Evolutionary conservation across 2,329 filamentous ascomycete genomes (phyloP).

Genomic region (Ceratocystiopsis sp.): DNA sequence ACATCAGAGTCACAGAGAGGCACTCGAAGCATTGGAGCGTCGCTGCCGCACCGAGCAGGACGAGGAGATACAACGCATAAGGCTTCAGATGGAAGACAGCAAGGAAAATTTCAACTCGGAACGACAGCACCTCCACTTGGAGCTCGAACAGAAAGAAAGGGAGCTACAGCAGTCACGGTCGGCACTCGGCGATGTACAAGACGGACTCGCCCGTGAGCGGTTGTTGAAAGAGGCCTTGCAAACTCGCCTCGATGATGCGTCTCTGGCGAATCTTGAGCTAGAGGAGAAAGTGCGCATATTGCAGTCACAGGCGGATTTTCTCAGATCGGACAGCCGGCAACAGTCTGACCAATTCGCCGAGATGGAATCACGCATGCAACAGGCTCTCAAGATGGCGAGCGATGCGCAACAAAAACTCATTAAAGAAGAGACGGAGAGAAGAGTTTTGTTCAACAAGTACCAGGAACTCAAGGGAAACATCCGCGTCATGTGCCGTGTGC

Average conservation of each 20-base stretch:
- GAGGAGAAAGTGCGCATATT: constrained; percentile 62
- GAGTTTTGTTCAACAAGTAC: constrained; percentile 92
- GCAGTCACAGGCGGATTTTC: constrained; percentile 68
- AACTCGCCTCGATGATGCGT: constrained; percentile 38
- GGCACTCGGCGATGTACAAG: constrained; percentile 27
- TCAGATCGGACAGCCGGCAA: constrained; percentile 78
- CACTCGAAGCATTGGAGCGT: constrained; percentile 46
- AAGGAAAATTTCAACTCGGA: constrained; percentile 33
- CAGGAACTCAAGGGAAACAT: constrained; percentile 98
- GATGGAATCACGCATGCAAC: constrained; percentile 64
- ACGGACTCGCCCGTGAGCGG: constrained; percentile 45
- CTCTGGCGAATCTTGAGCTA: constrained; percentile 45
- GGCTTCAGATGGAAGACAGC: constrained; percentile 50
- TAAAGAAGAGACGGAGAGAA: constrained; percentile 75
- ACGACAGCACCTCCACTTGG: constrained; percentile 30
- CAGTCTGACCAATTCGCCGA: constrained; percentile 73
- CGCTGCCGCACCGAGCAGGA: constrained; percentile 48
- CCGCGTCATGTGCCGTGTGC: constrained; percentile 90
- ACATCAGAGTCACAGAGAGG: constrained; percentile 46
- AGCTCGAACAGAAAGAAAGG: constrained; percentile 33
- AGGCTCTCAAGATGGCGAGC: constrained; percentile 54
- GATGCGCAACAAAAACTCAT: constrained; percentile 66
- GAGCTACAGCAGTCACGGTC: constrained; percentile 33
- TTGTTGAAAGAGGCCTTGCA: constrained; percentile 36
- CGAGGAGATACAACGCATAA: constrained; percentile 39